Evolutionary conservation across 202 grass and related monocot genomes (phyloP).

Genomic region (Cymbopogon flexuosus): DNA sequence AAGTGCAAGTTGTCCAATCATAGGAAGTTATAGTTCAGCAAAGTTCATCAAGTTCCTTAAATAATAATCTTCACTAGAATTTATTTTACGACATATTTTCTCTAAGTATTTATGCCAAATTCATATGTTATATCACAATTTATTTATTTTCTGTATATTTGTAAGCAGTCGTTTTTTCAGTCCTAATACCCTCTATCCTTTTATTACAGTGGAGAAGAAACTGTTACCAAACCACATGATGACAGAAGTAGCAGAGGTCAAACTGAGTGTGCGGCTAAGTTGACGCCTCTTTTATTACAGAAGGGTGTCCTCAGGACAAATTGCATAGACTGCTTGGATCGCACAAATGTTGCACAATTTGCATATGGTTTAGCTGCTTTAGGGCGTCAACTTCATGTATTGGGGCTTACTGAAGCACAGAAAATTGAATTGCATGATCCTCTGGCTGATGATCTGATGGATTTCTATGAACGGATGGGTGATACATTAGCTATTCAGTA

Average conservation of each 20-base stretch:
- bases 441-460: constrained; percentile 73
- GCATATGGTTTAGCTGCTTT: constrained; percentile 80
- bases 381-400: constrained; percentile 69
- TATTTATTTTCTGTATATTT: neutral
- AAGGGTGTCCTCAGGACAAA: constrained; percentile 97
- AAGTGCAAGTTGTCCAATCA: neutral
- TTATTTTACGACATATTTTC: neutral
- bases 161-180: neutral
- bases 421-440: constrained; percentile 70
- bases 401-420: constrained; percentile 53
- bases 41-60: neutral
- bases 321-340: constrained; percentile 97
- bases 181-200: constrained; percentile 29
- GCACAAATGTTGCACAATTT: constrained; percentile 97
- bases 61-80: neutral
- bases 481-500: constrained; percentile 89
- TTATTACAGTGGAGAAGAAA: constrained; percentile 39
- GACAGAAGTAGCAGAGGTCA: constrained; percentile 19
- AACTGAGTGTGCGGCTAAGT: constrained; percentile 17
- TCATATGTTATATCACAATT: neutral
- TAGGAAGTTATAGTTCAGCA: neutral
- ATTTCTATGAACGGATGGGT: constrained; percentile 92
- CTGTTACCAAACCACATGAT: constrained; percentile 7
- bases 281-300: constrained; percentile 57
- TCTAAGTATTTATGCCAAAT: neutral